Percentiles rank a stretch among this genome's conserved stretches.
Evolutionary conservation across 257 asterid species (phyloP).

Genomic region (Penstemon eatonii): DNA sequence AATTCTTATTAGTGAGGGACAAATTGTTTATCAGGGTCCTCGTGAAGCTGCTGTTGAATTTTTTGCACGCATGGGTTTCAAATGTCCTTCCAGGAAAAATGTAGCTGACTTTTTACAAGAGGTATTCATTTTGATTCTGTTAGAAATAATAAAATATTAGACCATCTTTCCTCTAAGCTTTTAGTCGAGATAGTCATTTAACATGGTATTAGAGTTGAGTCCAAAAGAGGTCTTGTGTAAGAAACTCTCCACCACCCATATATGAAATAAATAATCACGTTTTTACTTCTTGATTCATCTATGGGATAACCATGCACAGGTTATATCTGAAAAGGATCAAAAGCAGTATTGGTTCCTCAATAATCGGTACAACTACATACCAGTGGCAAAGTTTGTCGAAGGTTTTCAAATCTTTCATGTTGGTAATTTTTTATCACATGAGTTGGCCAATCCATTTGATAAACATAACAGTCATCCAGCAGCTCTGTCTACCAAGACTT

Average conservation of each 20-base stretch:
- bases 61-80: slow-evolving; percentile 69
- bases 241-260: too few species aligned
- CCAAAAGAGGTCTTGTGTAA: too few species aligned
- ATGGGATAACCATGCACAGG: slow-evolving; percentile 40
- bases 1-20: slow-evolving; percentile 79
- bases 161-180: too few species aligned
- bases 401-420: slow-evolving; percentile 54
- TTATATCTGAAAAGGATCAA: slow-evolving; percentile 71
- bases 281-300: slow-evolving; percentile 24
- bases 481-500: slow-evolving; percentile 50
- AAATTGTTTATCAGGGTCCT: slow-evolving; percentile 84
- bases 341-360: slow-evolving; percentile 68
- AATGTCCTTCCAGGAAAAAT: slow-evolving; percentile 78
- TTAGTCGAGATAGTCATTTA: too few species aligned
- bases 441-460: slow-evolving; percentile 54
- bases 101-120: slow-evolving; percentile 89
- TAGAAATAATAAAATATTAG: too few species aligned
- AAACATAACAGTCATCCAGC: slow-evolving; percentile 54
- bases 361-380: slow-evolving; percentile 45
- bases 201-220: too few species aligned
- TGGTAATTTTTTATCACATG: slow-evolving; percentile 48
- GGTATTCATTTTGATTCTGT: slow-evolving; percentile 39
- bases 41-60: slow-evolving; percentile 62
- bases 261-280: background rate
- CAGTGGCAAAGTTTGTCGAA: slow-evolving; percentile 58